These are phyloP conservation scores for Entophlyctis helioformis DNA, from an alignment of 192 early-diverging fungal species.

Conservation along the genomic window DNA sequence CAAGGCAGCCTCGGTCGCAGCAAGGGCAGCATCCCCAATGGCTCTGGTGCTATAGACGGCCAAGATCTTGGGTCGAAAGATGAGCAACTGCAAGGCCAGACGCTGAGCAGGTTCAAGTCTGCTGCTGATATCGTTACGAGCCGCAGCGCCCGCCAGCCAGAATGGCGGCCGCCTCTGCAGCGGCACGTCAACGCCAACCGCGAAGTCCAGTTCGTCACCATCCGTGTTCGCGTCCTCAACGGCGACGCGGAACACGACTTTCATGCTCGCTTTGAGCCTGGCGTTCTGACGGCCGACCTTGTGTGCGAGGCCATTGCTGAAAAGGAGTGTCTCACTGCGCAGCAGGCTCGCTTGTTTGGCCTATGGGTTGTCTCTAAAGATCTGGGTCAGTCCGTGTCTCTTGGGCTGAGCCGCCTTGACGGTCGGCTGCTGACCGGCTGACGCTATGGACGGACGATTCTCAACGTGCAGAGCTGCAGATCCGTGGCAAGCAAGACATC, in stretches of 20 bases:
- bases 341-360: conserved; percentile 24
- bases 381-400: conserved; percentile 22
- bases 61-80: neutral
- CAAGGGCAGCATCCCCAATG: no score
- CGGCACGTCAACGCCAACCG: conserved; percentile 26
- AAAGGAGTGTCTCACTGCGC: conserved; percentile 20
- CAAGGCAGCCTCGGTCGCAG: no score
- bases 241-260: conserved; percentile 40
- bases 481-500: conserved; percentile 32
- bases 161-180: conserved; percentile 35
- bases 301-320: conserved; percentile 33
- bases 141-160: conserved; percentile 10
- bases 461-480: conserved; percentile 32
- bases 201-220: conserved; percentile 22
- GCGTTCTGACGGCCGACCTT: conserved; percentile 7
- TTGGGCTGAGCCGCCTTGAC: neutral
- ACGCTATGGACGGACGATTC: neutral
- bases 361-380: conserved; percentile 45
- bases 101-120: neutral
- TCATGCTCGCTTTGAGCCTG: conserved; percentile 27
- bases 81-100: neutral
- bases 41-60: no score
- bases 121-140: conserved; percentile 7
- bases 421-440: neutral
- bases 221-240: conserved; percentile 33